Evolutionary conservation across 1,284 basidiomycete species (phyloP).

Genomic region (Papiliotrema terrestris): DNA sequence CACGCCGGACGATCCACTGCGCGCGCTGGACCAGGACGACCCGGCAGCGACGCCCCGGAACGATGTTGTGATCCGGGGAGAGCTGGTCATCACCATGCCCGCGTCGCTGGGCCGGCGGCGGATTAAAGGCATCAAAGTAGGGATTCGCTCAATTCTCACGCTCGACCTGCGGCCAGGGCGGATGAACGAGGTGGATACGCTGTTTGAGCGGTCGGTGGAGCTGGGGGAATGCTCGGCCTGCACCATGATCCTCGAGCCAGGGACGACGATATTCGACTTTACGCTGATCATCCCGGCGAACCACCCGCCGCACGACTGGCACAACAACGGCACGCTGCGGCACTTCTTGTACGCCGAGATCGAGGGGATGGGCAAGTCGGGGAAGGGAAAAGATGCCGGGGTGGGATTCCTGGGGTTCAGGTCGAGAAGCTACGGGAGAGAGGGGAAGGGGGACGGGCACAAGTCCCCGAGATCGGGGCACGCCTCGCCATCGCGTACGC

Average conservation of each 20-base stretch:
- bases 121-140: constrained; percentile 3
- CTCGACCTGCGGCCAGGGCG: constrained; percentile 7
- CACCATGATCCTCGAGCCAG: background rate
- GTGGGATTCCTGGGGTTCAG: background rate
- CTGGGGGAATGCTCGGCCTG: background rate
- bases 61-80: background rate
- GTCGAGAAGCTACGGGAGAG: background rate
- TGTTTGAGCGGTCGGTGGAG: constrained; percentile 13
- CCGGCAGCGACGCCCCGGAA: background rate
- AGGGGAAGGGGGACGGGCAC: background rate
- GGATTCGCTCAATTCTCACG: background rate
- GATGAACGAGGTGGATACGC: constrained; percentile 10
- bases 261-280: constrained; percentile 10
- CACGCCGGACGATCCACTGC: background rate
- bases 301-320: constrained; percentile 30
- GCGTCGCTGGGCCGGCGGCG: constrained; percentile 4
- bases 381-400: background rate
- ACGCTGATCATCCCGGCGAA: constrained; percentile 25
- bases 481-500: background rate
- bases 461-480: background rate
- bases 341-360: constrained; percentile 27
- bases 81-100: constrained; percentile 8
- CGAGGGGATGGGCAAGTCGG: constrained; percentile 18
- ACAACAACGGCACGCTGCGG: constrained; percentile 21
- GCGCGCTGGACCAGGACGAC: background rate